phyloP scores from a whole-genome alignment of 345 rosid species.

The Conringia planisiliqua region DNA sequence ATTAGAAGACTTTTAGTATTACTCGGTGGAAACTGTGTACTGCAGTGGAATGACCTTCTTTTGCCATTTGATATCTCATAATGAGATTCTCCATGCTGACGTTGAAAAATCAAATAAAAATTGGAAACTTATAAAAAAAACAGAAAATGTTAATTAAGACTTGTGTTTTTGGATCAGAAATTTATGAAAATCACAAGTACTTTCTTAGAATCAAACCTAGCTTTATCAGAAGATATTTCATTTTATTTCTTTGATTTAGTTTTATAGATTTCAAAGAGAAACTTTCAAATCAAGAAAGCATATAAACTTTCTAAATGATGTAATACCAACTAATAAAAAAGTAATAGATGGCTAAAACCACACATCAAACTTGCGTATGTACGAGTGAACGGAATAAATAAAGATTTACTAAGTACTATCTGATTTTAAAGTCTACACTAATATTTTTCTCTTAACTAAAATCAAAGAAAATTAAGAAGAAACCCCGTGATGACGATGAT shows the following conservation, averaged over 20 bases:
- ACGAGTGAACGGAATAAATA: not conserved
- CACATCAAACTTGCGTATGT: not conserved
- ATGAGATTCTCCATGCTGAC: constrained; percentile 32
- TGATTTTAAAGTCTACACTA: not conserved
- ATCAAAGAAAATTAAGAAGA: not conserved
- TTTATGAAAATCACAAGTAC: not conserved
- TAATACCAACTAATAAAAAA: not conserved
- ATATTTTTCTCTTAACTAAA: not conserved
- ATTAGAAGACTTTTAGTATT: not conserved
- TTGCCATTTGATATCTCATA: constrained; percentile 21
- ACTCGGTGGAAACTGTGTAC: constrained; percentile 19
- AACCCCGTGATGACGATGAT: not conserved
- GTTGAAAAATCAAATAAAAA: not conserved
- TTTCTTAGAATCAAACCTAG: not conserved
- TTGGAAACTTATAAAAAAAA: not conserved
- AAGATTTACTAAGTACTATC: not conserved
- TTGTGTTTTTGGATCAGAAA: not conserved
- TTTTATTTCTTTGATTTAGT: not conserved
- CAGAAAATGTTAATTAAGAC: not conserved
- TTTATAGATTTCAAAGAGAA: not conserved
- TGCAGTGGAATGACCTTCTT: constrained; percentile 16
- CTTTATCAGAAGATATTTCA: not conserved
- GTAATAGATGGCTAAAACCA: not conserved
- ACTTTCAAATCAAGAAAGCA: not conserved
- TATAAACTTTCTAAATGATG: not conserved